Percentiles rank a stretch among this genome's conserved stretches.
These are phyloP conservation scores for Termitomyces sp. DNA, from an alignment of 1,284 basidiomycete genomes.

Conservation along the genomic window DNA sequence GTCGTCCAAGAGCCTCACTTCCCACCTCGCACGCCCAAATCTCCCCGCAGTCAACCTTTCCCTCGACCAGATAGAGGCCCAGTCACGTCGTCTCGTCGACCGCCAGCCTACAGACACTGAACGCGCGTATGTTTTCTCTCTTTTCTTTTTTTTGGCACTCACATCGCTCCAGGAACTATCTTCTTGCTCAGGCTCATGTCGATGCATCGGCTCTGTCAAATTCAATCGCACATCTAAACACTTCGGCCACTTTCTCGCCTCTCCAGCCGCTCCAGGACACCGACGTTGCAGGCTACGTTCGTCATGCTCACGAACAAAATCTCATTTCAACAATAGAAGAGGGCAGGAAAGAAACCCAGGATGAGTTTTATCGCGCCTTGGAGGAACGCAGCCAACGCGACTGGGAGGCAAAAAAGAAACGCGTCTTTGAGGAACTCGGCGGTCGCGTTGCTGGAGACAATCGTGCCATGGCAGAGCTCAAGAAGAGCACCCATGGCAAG, in stretches of 20 bases:
- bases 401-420: slow-evolving; percentile 88
- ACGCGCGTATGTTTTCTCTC: slow-evolving; percentile 58
- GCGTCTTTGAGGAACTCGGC: slow-evolving; percentile 88
- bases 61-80: slow-evolving; percentile 88
- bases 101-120: slow-evolving; percentile 65
- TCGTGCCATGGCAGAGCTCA: slow-evolving; percentile 50
- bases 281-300: slow-evolving; percentile 83
- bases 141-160: not conserved
- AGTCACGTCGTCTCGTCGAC: slow-evolving; percentile 75
- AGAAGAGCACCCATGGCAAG: slow-evolving; percentile 57
- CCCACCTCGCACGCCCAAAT: slow-evolving; percentile 71
- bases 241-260: slow-evolving; percentile 82
- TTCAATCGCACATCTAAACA: slow-evolving; percentile 79
- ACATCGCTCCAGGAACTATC: slow-evolving; percentile 56
- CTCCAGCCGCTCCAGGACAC: slow-evolving; percentile 87
- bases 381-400: slow-evolving; percentile 74
- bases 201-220: slow-evolving; percentile 78
- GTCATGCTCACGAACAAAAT: slow-evolving; percentile 90
- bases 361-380: slow-evolving; percentile 79
- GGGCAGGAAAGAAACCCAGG: slow-evolving; percentile 78
- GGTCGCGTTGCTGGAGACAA: slow-evolving; percentile 53
- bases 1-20: slow-evolving; percentile 68
- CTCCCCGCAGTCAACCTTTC: slow-evolving; percentile 83
- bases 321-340: slow-evolving; percentile 93
- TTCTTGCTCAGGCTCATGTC: slow-evolving; percentile 86